These are phyloP conservation scores for Podospora pseudopauciseta DNA, from an alignment of 495 filamentous ascomycete genomes.

Conservation along the genomic window DNA sequence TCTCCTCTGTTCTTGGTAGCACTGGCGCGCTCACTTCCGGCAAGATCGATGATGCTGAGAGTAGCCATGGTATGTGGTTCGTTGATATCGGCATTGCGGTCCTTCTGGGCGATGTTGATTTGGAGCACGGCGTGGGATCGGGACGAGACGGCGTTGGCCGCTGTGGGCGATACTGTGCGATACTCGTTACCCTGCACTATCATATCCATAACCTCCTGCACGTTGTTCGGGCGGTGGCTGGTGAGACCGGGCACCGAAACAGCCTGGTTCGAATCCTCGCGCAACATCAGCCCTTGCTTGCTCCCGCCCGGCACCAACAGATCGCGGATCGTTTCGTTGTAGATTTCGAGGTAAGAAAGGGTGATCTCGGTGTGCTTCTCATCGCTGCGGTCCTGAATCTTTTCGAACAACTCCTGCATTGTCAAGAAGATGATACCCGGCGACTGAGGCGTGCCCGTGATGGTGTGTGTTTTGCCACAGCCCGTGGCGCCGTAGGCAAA, in stretches of 20 bases:
- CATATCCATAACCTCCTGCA: constrained; percentile 98
- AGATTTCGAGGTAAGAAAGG: constrained; percentile 96
- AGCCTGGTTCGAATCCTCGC: constrained; percentile 89
- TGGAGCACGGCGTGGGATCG: constrained; percentile 98
- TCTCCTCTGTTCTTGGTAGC: constrained; percentile 97
- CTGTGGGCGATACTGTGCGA: constrained; percentile 94
- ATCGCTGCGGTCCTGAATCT: constrained; percentile 76
- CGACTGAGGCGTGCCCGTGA: constrained; percentile 82
- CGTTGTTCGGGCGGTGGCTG: constrained; percentile 78
- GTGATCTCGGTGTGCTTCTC: constrained; percentile 89
- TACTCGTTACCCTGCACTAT: constrained; percentile 93
- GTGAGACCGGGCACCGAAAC: constrained; percentile 91
- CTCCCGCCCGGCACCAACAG: constrained; percentile 80
- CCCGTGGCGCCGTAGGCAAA: constrained; percentile 98
- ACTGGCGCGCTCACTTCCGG: constrained; percentile 92
- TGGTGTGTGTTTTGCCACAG: constrained; percentile 98
- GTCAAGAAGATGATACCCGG: constrained; percentile 98
- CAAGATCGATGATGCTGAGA: constrained; percentile 95
- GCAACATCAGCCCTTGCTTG: constrained; percentile 86
- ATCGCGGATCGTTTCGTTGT: constrained; percentile 98
- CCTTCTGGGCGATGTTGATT: constrained; percentile 92
- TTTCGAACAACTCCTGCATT: constrained; percentile 97
- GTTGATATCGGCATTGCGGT: constrained; percentile 86
- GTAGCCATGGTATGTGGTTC: constrained; percentile 98
- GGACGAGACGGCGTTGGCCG: constrained; percentile 96